Base-by-base conservation (phyloP, 2,329 filamentous ascomycete species). In the Onygenales sp. region DNA sequence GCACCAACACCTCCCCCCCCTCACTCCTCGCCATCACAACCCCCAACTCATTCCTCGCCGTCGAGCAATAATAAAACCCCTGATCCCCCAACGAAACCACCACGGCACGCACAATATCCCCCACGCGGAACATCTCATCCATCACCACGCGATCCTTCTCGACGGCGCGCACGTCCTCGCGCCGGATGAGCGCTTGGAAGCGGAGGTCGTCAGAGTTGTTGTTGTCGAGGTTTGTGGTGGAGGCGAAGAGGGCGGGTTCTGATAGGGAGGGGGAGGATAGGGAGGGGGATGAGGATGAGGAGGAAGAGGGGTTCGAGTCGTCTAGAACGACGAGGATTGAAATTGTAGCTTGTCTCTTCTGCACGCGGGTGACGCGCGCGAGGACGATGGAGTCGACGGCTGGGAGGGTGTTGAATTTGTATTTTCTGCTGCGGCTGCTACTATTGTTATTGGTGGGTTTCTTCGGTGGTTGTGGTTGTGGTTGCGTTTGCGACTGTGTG, bases 141-240 rank as follows among this genome's bases (percentile, higher is more conserved):
- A 97, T 87, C 68, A 87, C 89, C 43, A 96, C 89, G 61, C 89
- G 88, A 68, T 97, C 93, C 73, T 96, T 95, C 74, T 98, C 93
- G 14, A 93, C 95, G 2, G 90, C 89, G 53, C 93, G 80, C 36
- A 98, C 89, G 66, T 98, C 93, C 73, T 97, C 92, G 58, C 85
- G 83, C 14, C 90, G 81, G 56, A 95, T 90, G 57, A 94, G 75
- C 4, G 87, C 90, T 71, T 89, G 86, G 80, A 91, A 94, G 41
- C 73, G 72, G 9, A 75, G 60, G 61, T 90, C 86, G 50, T 89
- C 86, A 60, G 87, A 65, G 50, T 61, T 73, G 50, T 65, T 68
- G 54, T 71, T 71, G 54, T 71, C 68, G 3, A 67, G 67, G 52
- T 71, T 71, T 9, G 69, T 65, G 35, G 54, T 49, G 52, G 42